A percentile compares a stretch with the other conserved stretches of the same genome.
Conservation (phyloP, 1,139 yeast species). For the Torulaspora pretoriensis region DNA sequence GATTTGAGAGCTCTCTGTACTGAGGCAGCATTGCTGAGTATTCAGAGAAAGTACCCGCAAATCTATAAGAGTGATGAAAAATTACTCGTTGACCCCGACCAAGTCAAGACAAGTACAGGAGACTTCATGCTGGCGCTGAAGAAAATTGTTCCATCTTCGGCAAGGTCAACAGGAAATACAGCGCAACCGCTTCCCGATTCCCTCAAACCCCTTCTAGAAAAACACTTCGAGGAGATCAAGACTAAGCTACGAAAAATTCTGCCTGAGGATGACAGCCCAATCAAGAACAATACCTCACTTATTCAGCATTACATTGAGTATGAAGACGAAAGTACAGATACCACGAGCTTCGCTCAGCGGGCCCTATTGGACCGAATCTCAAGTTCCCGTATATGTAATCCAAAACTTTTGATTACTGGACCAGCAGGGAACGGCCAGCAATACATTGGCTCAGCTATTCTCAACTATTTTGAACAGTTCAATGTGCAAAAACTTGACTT, state of each 20-base stretch:
- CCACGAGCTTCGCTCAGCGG: conserved; percentile 67
- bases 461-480: conserved; percentile 82
- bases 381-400: conserved; percentile 70
- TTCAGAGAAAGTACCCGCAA: conserved; percentile 90
- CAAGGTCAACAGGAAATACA: conserved; percentile 71
- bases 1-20: conserved; percentile 92
- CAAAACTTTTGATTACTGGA: conserved; percentile 74
- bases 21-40: conserved; percentile 89
- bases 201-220: conserved; percentile 56
- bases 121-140: conserved; percentile 87
- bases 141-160: conserved; percentile 87
- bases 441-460: conserved; percentile 75
- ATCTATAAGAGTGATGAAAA: conserved; percentile 77
- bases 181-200: conserved; percentile 79
- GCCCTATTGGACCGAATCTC: conserved; percentile 57
- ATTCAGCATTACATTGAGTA: conserved; percentile 35
- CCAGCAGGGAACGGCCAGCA: conserved; percentile 83
- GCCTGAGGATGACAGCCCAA: conserved; percentile 46
- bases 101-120: conserved; percentile 71
- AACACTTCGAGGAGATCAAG: conserved; percentile 47
- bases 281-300: conserved; percentile 30
- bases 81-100: conserved; percentile 63
- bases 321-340: conserved; percentile 43
- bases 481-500: conserved; percentile 85
- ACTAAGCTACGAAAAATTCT: conserved; percentile 52